Evolutionary conservation across 768 basidiomycete genomes (phyloP), one percentile per base, ranked within the genome.

Genomic region (Russula earlei): DNA sequence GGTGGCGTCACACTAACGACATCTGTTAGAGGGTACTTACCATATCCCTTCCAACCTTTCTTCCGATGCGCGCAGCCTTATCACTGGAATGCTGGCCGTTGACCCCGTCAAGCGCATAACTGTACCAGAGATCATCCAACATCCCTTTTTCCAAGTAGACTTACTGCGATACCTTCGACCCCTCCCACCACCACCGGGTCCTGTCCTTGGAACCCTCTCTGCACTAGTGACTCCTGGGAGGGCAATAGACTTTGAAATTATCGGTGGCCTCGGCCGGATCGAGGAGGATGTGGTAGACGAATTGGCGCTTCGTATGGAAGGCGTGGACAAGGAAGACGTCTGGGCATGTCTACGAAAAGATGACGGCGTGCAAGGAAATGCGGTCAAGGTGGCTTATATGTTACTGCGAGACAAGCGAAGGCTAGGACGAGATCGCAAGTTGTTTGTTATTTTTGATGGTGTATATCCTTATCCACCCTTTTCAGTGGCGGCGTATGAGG

Each of bases 41-140:
- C 83, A 87, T 62, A 81, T 89, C 62, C 95, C 96, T 0, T 74
- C 76, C n/a, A 81, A 86, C 64, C 77, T 98, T 2, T 85, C 88
- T 0, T 67, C 75, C 1, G 89, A 94, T 47, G 90, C 94, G 0
- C 79, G 78, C 51, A 76, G 76, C 40, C 80, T 99, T 48, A 89
- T 98, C 65, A 78, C 79, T 25, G 75, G 83, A 34, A 98, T 99
- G 94, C 84, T 98, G 36, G 84, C 83, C 22, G 88, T 95, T 24
- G 94, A 98, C 71, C 93, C 94, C 12, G 80, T 97, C 60, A 93
- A 91, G 68, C 87, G 96, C 41, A 93, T 95, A 63, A 97, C 93
- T 0, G 81, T 97, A 17, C 81, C 86, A 33, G 91, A 96, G 64
- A 96, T 99, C 64, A 83, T 88, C 2, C 77, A 85, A 45, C 87